phyloP scores from a whole-genome alignment of 768 basidiomycete genomes.

The Phylloporus scabripes region DNA sequence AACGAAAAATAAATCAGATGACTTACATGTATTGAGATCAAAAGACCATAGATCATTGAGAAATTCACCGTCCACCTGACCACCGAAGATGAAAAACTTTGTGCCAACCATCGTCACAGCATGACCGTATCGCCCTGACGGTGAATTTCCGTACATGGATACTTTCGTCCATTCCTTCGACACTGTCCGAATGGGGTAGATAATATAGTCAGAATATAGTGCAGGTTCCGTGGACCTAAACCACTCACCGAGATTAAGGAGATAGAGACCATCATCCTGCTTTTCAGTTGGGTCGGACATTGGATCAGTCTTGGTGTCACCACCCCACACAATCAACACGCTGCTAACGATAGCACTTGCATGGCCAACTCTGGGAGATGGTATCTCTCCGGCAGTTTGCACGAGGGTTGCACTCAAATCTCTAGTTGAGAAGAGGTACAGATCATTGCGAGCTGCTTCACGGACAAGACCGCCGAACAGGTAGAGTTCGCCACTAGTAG shows the following conservation, averaged over 20 bases:
- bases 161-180: constrained; percentile 95
- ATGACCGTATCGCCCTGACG: constrained; percentile 92
- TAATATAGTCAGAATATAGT: not conserved
- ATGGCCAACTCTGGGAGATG: constrained; percentile 91
- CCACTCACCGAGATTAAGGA: constrained; percentile 84
- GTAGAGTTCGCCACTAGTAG: constrained; percentile 83
- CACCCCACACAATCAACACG: constrained; percentile 97
- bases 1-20: not conserved
- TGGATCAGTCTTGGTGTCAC: constrained; percentile 83
- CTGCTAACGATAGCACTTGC: constrained; percentile 93
- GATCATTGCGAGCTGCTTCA: constrained; percentile 84
- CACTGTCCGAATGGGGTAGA: constrained; percentile 40
- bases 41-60: constrained; percentile 95
- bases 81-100: constrained; percentile 93
- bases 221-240: not conserved
- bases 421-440: constrained; percentile 82
- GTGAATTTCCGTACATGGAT: constrained; percentile 66
- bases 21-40: constrained; percentile 88
- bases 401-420: constrained; percentile 76
- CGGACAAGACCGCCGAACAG: constrained; percentile 96
- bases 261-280: constrained; percentile 90
- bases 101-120: constrained; percentile 89
- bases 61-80: constrained; percentile 92
- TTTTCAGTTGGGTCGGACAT: constrained; percentile 58
- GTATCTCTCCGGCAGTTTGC: constrained; percentile 85